These are phyloP conservation scores for Monosporascus sp. DNA, from an alignment of 2,329 filamentous ascomycete species.

Conservation along the genomic window DNA sequence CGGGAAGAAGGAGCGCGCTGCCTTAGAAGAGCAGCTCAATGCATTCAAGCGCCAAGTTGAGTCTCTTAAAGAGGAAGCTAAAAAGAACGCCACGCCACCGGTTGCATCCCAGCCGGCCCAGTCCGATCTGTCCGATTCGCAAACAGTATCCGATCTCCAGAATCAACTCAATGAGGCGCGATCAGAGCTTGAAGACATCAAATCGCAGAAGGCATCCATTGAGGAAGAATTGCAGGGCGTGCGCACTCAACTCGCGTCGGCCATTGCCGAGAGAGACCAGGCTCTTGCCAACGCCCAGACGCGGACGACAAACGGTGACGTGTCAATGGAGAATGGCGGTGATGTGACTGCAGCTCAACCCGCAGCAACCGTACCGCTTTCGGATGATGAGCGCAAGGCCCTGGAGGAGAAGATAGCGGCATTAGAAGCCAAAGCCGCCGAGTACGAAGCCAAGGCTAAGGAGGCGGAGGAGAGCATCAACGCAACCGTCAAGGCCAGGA, in stretches of 20 bases:
- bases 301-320: constrained; percentile 21
- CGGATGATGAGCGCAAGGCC: constrained; percentile 54
- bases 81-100: constrained; percentile 35
- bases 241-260: constrained; percentile 54
- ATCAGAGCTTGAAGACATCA: constrained; percentile 61
- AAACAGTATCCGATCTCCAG: constrained; percentile 46
- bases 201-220: constrained; percentile 62
- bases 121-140: constrained; percentile 33
- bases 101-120: constrained; percentile 24
- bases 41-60: constrained; percentile 34
- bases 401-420: constrained; percentile 58
- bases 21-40: constrained; percentile 37
- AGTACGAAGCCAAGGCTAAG: constrained; percentile 58
- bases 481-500: constrained; percentile 57
- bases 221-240: constrained; percentile 56
- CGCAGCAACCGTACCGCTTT: constrained; percentile 28
- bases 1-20: constrained; percentile 33
- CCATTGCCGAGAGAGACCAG: constrained; percentile 60
- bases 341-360: constrained; percentile 14
- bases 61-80: constrained; percentile 18
- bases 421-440: constrained; percentile 57
- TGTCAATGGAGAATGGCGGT: constrained; percentile 24
- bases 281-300: constrained; percentile 40
- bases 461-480: constrained; percentile 60
- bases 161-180: constrained; percentile 43